These are phyloP conservation scores for Penicillium sp. DNA, from an alignment of 2,329 filamentous ascomycete species.

Conservation along the genomic window DNA sequence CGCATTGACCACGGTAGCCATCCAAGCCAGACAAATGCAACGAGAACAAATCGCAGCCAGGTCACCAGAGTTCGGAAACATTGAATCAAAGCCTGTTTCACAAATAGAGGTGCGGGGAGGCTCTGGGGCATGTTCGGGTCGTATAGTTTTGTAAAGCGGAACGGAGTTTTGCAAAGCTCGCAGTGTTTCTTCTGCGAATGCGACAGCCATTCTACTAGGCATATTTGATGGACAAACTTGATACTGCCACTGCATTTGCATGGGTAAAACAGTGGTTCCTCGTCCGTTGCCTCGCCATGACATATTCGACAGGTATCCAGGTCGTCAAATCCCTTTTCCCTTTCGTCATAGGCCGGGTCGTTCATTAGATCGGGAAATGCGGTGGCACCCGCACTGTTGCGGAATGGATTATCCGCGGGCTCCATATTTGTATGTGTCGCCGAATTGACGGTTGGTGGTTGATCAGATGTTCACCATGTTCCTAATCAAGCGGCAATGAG, in stretches of 20 bases:
- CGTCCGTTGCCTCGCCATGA: constrained; percentile 75
- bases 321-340: constrained; percentile 49
- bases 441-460: constrained; percentile 20
- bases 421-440: constrained; percentile 29
- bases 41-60: constrained; percentile 75
- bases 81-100: constrained; percentile 74
- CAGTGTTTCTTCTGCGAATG: constrained; percentile 99
- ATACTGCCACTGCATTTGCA: constrained; percentile 99
- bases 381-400: constrained; percentile 19
- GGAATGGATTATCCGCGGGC: constrained; percentile 21
- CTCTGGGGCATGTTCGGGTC: constrained; percentile 86
- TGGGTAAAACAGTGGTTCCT: constrained; percentile 91
- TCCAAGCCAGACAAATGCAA: constrained; percentile 82
- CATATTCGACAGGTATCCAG: constrained; percentile 95
- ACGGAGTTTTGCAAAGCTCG: constrained; percentile 97
- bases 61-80: constrained; percentile 67
- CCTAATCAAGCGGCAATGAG: constrained; percentile 4
- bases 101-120: constrained; percentile 76
- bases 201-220: constrained; percentile 96
- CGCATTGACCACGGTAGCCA: constrained; percentile 89
- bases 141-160: constrained; percentile 97
- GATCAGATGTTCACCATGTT: constrained; percentile 27
- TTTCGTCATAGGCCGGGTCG: constrained; percentile 51
- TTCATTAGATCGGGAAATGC: constrained; percentile 56
- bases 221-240: constrained; percentile 97